Evolutionary conservation across 164 flowering plant species (phyloP).

Genomic region (Stephania japonica): DNA sequence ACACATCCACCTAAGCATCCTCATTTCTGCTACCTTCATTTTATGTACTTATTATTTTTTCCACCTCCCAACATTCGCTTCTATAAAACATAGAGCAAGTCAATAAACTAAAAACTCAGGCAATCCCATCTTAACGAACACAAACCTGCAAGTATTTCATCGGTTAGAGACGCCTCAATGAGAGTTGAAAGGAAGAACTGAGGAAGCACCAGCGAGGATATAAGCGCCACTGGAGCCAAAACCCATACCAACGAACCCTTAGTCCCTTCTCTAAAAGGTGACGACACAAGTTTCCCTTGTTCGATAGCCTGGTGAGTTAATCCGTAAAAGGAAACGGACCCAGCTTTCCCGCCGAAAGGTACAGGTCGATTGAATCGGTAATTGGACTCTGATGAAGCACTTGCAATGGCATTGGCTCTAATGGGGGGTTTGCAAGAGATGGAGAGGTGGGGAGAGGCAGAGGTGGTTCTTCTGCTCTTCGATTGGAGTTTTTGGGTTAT

Average conservation of each 20-base stretch:
- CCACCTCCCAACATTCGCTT: too few relatives aligned
- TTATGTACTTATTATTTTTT: too few relatives aligned
- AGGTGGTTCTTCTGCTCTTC: constrained; percentile 4
- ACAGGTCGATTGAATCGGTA: constrained; percentile 20
- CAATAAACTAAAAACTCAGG: too few relatives aligned
- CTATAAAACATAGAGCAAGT: too few relatives aligned
- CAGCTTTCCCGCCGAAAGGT: constrained; percentile 71
- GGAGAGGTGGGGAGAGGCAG: not conserved
- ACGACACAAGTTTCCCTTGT: constrained; percentile 51
- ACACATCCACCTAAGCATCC: too few relatives aligned
- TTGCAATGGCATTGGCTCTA: not conserved
- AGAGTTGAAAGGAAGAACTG: constrained; percentile 45
- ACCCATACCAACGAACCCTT: constrained; percentile 57
- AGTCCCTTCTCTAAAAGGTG: constrained; percentile 55
- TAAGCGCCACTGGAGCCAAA: constrained; percentile 60
- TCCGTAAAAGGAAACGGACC: constrained; percentile 73
- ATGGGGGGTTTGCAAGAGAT: not conserved
- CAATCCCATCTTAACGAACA: not conserved
- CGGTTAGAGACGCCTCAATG: constrained; percentile 34
- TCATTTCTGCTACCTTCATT: too few relatives aligned
- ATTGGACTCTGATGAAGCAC: constrained; percentile 4
- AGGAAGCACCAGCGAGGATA: constrained; percentile 61
- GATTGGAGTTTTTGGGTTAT: constrained; percentile 2
- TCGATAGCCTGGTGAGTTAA: constrained; percentile 63
- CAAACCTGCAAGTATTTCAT: constrained; percentile 55